Percentiles rank a stretch among this genome's conserved stretches.
These are phyloP conservation scores for Cryphonectria japonica DNA, from an alignment of 2,329 filamentous ascomycete species.

Conservation along the genomic window DNA sequence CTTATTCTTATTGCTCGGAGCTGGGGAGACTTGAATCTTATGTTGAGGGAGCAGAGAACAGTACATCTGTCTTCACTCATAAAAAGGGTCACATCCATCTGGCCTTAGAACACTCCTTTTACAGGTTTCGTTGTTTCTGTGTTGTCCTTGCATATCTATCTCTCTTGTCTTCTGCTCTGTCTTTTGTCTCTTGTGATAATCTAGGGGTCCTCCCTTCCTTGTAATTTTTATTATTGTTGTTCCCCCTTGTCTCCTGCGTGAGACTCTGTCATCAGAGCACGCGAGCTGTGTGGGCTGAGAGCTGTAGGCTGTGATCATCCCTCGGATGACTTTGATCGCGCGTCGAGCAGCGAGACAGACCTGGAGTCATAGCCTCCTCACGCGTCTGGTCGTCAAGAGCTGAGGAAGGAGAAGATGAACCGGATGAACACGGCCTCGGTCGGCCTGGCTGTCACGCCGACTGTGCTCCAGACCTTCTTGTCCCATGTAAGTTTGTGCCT, in stretches of 20 bases:
- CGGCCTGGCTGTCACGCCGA: slow-evolving; percentile 82
- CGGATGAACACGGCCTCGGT: slow-evolving; percentile 79
- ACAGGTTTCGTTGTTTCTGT: too few relatives aligned
- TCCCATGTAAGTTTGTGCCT: slow-evolving; percentile 68
- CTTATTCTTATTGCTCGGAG: too few relatives aligned
- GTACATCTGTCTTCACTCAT: neutral
- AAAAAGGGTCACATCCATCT: neutral
- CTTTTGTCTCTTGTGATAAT: neutral
- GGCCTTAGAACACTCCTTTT: neutral
- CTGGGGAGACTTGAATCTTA: neutral
- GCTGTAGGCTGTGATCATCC: neutral
- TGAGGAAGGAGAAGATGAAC: slow-evolving; percentile 43
- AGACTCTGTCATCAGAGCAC: neutral
- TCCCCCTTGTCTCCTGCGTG: neutral
- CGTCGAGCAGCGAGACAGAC: too few relatives aligned
- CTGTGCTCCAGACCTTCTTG: slow-evolving; percentile 83
- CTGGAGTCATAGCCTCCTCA: too few relatives aligned
- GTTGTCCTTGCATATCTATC: neutral
- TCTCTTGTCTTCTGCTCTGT: neutral
- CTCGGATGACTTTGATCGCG: neutral
- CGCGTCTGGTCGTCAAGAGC: neutral
- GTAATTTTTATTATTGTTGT: neutral
- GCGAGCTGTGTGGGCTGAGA: neutral
- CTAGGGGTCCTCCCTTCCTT: neutral
- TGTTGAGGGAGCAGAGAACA: neutral